Conservation (phyloP, 2,329 filamentous ascomycete genomes). For the Parascedosporium putredinis region DNA sequence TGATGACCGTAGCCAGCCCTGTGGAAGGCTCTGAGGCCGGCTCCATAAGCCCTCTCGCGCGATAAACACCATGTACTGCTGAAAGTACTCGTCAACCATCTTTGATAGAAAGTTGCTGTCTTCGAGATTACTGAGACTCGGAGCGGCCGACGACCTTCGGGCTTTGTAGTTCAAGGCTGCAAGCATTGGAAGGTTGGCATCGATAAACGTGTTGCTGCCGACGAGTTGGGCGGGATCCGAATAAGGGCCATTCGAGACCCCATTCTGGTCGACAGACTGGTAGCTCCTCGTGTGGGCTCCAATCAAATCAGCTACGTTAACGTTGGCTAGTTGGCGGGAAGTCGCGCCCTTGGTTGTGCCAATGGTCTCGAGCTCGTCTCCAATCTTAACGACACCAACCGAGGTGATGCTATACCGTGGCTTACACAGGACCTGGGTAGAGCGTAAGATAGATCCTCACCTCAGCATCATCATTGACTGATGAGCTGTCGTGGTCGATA, state of each 20-base stretch:
- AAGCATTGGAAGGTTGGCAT: conserved; percentile 22
- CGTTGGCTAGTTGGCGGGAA: conserved; percentile 12
- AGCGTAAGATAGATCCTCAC: conserved; percentile 15
- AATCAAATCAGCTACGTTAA: conserved; percentile 18
- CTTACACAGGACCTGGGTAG: conserved; percentile 18
- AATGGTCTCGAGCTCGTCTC: conserved; percentile 13
- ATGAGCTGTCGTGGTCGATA: conserved; percentile 9
- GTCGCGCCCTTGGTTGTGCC: conserved; percentile 3
- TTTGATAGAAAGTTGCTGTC: conserved; percentile 15
- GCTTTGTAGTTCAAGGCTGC: conserved; percentile 20
- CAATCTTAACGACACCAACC: conserved; percentile 16
- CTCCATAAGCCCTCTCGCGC: conserved; percentile 21
- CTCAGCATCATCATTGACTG: conserved; percentile 8
- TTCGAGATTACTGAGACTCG: conserved; percentile 16
- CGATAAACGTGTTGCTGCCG: conserved; percentile 15
- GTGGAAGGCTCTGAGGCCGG: conserved; percentile 11
- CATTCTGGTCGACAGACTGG: background rate
- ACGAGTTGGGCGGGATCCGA: conserved; percentile 13
- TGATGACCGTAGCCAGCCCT: conserved; percentile 17
- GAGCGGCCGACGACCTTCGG: conserved; percentile 13
- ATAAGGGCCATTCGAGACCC: background rate
- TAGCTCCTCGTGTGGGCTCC: conserved; percentile 11
- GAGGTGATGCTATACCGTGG: conserved; percentile 16
- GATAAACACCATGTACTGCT: conserved; percentile 24
- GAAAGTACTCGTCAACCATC: conserved; percentile 21